Evolutionary conservation across 768 basidiomycete genomes (phyloP).

Genomic region (Xerocomellus amylosporus): DNA sequence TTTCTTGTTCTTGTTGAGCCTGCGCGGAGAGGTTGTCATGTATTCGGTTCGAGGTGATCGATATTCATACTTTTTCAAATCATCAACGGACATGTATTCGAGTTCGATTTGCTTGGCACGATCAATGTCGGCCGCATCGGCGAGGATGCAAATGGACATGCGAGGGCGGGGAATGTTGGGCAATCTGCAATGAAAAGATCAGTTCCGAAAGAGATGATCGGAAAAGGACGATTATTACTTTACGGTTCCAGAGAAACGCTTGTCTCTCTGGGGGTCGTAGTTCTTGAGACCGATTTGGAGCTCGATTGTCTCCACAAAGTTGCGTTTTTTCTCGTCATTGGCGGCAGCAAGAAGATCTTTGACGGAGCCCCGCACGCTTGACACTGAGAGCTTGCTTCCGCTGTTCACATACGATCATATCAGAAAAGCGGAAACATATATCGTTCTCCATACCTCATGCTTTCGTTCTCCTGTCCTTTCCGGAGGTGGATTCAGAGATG

Average conservation of each 20-base stretch:
- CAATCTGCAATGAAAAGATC: constrained; percentile 50
- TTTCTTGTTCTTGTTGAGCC: constrained; percentile 99
- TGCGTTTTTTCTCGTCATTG: constrained; percentile 85
- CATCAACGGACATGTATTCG: constrained; percentile 99
- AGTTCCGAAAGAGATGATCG: neutral
- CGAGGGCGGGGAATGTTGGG: constrained; percentile 97
- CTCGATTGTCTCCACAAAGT: constrained; percentile 95
- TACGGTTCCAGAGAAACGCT: constrained; percentile 99
- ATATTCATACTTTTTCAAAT: constrained; percentile 87
- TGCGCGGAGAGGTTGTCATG: constrained; percentile 28
- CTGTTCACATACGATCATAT: constrained; percentile 14
- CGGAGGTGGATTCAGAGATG: constrained; percentile 21
- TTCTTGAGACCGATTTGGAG: constrained; percentile 97
- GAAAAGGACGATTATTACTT: constrained; percentile 52
- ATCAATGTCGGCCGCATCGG: constrained; percentile 98
- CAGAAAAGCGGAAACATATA: too few species aligned
- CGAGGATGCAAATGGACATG: constrained; percentile 99
- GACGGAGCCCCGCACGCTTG: constrained; percentile 99
- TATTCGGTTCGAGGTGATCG: neutral
- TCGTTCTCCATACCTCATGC: constrained; percentile 31
- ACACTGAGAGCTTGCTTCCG: constrained; percentile 89
- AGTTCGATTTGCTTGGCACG: constrained; percentile 97
- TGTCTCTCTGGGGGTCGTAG: constrained; percentile 99
- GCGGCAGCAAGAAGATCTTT: constrained; percentile 85
- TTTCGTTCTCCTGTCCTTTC: constrained; percentile 19